A percentile compares a stretch with the other conserved stretches of the same genome.
Evolutionary conservation across 1,284 basidiomycete genomes (phyloP).

Genomic region (Rhodofomes roseus): DNA sequence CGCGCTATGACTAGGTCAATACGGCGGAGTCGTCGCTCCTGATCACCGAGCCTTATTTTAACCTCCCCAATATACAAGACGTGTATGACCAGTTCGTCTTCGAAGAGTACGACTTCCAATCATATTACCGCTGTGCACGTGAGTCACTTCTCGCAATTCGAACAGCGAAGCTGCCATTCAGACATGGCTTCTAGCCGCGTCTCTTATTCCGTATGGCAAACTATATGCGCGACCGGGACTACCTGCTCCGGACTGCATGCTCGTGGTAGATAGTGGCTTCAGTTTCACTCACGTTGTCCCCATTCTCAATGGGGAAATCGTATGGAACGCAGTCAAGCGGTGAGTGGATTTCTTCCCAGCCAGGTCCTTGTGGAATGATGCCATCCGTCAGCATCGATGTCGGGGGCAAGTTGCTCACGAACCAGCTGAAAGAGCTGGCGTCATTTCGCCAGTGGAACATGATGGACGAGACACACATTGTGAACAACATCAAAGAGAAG

Average conservation of each 20-base stretch:
- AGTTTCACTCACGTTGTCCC: slow-evolving; percentile 91
- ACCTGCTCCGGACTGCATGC: slow-evolving; percentile 68
- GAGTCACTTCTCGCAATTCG: slow-evolving; percentile 28
- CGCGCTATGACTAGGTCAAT: slow-evolving; percentile 52
- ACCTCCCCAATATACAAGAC: slow-evolving; percentile 86
- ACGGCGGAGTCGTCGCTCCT: slow-evolving; percentile 71
- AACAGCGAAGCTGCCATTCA: slow-evolving; percentile 2
- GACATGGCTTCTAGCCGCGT: slow-evolving; percentile 59
- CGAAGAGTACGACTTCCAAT: slow-evolving; percentile 92
- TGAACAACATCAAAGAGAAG: slow-evolving; percentile 86
- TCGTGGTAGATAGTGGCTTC: slow-evolving; percentile 90
- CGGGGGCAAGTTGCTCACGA: slow-evolving; percentile 92
- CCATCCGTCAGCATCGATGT: slow-evolving; percentile 71
- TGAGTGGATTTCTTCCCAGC: slow-evolving; percentile 27
- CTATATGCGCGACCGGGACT: slow-evolving; percentile 48
- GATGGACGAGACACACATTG: slow-evolving; percentile 93
- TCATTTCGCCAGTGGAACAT: slow-evolving; percentile 97
- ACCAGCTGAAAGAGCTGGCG: slow-evolving; percentile 89
- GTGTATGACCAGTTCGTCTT: slow-evolving; percentile 93
- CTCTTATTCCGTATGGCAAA: slow-evolving; percentile 68
- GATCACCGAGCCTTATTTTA: slow-evolving; percentile 92
- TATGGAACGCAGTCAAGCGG: slow-evolving; percentile 83
- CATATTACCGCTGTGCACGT: slow-evolving; percentile 82
- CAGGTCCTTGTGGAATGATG: neutral
- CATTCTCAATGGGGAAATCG: slow-evolving; percentile 68